phyloP scores from a whole-genome alignment of 2,329 filamentous ascomycete species.

The Aureobasidium leucospermi region DNA sequence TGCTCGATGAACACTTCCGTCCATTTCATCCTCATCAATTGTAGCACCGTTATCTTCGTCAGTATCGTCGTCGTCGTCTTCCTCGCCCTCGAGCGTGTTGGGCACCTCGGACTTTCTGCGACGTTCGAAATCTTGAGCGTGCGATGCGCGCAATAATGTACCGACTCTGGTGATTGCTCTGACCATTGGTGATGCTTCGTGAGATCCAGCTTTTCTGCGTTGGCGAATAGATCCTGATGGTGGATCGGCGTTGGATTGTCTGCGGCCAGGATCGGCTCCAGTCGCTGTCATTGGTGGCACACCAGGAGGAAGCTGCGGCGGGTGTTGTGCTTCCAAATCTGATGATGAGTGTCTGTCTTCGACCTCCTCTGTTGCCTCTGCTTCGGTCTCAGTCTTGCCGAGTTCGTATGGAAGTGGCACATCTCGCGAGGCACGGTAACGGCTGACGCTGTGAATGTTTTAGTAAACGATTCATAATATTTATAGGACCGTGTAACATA shows the following conservation, averaged over 20 bases:
- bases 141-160: conserved; percentile 71
- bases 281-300: conserved; percentile 12
- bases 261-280: conserved; percentile 6
- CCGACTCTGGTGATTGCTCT: conserved; percentile 47
- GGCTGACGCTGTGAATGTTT: conserved; percentile 48
- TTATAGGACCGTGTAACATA: conserved; percentile 8
- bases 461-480: background rate
- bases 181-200: conserved; percentile 29
- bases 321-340: background rate
- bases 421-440: conserved; percentile 84
- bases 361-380: background rate
- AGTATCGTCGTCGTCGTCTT: conserved; percentile 28
- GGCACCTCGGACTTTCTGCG: conserved; percentile 49
- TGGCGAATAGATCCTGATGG: conserved; percentile 4
- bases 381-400: background rate
- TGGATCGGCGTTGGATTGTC: background rate
- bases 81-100: conserved; percentile 21
- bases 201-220: conserved; percentile 18
- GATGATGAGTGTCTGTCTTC: conserved; percentile 9
- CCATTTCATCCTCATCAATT: background rate
- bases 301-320: background rate
- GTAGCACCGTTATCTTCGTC: conserved; percentile 21
- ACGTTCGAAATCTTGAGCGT: conserved; percentile 88
- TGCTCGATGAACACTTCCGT: background rate
- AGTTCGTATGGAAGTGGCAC: conserved; percentile 74